Evolutionary conservation across 345 rosid genomes (phyloP).

Genomic region (Salix suchowensis): DNA sequence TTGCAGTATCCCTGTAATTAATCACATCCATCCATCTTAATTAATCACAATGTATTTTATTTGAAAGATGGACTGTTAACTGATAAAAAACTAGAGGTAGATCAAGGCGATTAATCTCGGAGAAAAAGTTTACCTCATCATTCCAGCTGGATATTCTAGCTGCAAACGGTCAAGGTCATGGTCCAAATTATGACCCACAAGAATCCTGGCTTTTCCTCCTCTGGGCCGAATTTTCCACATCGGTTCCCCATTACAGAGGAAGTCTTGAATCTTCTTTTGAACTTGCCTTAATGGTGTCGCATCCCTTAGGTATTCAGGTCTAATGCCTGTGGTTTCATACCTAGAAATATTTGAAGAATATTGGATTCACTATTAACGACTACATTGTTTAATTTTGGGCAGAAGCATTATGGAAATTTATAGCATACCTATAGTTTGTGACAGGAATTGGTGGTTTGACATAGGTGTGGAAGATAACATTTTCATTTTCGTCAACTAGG

Average conservation of each 20-base stretch:
- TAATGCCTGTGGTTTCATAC: conserved; percentile 79
- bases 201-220: conserved; percentile 78
- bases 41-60: neutral
- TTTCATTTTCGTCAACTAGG: conserved; percentile 69
- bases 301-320: conserved; percentile 65
- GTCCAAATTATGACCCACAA: conserved; percentile 87
- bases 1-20: conserved; percentile 62
- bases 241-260: conserved; percentile 82
- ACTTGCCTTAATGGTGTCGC: conserved; percentile 67
- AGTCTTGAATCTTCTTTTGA: conserved; percentile 77
- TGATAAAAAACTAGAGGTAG: no score
- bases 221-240: conserved; percentile 84
- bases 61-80: neutral
- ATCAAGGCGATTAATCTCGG: no score
- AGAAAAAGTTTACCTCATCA: conserved; percentile 54
- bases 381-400: no score
- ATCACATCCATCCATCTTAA: no score
- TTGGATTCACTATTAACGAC: no score
- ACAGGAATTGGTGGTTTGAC: conserved; percentile 71
- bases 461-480: conserved; percentile 65
- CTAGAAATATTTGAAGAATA: conserved; percentile 20
- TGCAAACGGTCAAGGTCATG: conserved; percentile 70
- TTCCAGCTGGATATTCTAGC: conserved; percentile 66
- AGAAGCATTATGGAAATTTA: neutral
- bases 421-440: conserved; percentile 63